Evolutionary conservation across 805 yeast genomes (phyloP).

Genomic region (Candida maesae): DNA sequence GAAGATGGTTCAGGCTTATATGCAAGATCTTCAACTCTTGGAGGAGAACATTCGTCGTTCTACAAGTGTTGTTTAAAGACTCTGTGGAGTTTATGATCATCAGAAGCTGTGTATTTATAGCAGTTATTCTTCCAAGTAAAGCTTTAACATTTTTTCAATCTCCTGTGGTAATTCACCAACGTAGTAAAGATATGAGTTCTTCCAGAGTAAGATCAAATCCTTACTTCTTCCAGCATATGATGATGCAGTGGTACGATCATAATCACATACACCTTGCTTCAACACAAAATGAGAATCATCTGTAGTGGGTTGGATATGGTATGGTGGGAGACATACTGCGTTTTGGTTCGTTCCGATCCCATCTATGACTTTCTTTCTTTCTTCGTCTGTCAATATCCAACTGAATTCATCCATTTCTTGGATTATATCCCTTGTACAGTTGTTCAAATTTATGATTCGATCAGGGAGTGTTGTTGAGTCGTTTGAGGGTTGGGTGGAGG

Average conservation of each 20-base stretch:
- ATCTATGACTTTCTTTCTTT: neutral
- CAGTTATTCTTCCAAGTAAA: neutral
- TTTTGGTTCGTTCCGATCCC: neutral
- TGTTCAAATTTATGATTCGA: constrained; percentile 1
- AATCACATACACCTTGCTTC: neutral
- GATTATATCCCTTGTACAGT: neutral
- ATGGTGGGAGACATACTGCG: constrained; percentile 1
- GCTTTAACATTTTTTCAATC: constrained; percentile 3
- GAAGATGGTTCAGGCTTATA: constrained; percentile 17
- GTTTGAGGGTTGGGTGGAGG: too few species aligned
- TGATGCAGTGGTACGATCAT: neutral
- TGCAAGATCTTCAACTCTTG: constrained; percentile 17
- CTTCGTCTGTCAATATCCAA: constrained; percentile 4
- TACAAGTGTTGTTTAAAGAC: too few species aligned
- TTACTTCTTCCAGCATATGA: constrained; percentile 3
- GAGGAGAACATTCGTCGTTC: constrained; percentile 16
- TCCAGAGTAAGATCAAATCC: constrained; percentile 13
- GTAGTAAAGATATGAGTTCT: constrained; percentile 6
- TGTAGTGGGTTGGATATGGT: neutral
- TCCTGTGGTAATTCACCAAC: constrained; percentile 3
- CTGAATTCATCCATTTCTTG: constrained; percentile 2
- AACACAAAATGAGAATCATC: neutral
- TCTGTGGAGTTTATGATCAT: too few species aligned
- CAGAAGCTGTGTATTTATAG: too few species aligned
- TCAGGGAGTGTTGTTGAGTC: constrained; percentile 2